phyloP scores from a whole-genome alignment of 1,139 yeast species.

The Saccharomycopsis hybrid region DNA sequence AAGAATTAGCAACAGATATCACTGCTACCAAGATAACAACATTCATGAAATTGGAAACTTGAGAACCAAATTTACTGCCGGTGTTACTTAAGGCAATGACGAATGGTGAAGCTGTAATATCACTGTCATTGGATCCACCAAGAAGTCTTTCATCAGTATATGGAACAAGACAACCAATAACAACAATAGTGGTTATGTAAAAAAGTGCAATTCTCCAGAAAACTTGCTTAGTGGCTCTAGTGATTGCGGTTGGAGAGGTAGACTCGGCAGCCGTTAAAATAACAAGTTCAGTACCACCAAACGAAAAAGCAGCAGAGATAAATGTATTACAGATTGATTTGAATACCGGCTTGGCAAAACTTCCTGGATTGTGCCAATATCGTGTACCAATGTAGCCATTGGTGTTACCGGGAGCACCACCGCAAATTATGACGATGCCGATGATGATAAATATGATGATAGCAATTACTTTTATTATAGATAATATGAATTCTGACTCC shows the following conservation, averaged over 20 bases:
- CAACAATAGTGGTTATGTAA: slow-evolving; percentile 37
- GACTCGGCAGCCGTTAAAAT: slow-evolving; percentile 49
- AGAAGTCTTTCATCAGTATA: slow-evolving; percentile 47
- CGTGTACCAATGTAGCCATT: slow-evolving; percentile 47
- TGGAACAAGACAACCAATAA: slow-evolving; percentile 41
- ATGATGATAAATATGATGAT: slow-evolving; percentile 48
- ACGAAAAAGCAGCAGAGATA: slow-evolving; percentile 55
- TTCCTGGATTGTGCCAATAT: slow-evolving; percentile 52
- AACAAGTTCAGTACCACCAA: slow-evolving; percentile 49
- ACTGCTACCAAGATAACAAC: slow-evolving; percentile 52
- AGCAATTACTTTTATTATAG: slow-evolving; percentile 44
- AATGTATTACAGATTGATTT: slow-evolving; percentile 43
- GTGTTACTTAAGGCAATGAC: slow-evolving; percentile 46
- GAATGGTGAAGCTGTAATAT: slow-evolving; percentile 47
- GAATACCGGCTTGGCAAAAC: slow-evolving; percentile 48
- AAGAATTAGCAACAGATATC: slow-evolving; percentile 59
- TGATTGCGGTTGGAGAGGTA: slow-evolving; percentile 45
- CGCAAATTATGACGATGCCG: slow-evolving; percentile 47
- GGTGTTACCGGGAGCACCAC: slow-evolving; percentile 50
- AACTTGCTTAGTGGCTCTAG: slow-evolving; percentile 61
- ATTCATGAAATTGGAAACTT: slow-evolving; percentile 45
- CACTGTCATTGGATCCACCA: slow-evolving; percentile 39
- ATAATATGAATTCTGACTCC: slow-evolving; percentile 47
- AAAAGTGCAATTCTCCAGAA: slow-evolving; percentile 56
- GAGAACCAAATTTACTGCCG: slow-evolving; percentile 39